Conservation (phyloP, 2,329 filamentous ascomycete species). For the Westerdykella sp. region DNA sequence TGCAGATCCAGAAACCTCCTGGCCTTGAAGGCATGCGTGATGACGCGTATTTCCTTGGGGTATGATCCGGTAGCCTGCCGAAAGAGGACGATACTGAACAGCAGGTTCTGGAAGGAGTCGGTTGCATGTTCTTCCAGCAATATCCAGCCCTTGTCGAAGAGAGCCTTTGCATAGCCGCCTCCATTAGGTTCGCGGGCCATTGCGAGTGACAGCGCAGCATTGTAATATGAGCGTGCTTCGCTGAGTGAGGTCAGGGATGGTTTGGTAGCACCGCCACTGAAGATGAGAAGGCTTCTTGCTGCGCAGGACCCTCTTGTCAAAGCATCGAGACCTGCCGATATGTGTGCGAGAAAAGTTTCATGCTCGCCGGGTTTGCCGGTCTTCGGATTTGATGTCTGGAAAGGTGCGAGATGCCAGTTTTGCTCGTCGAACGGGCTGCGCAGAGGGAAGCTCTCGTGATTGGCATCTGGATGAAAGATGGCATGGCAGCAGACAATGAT, state of each 20-base stretch:
- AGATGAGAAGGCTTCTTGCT: constrained; percentile 51
- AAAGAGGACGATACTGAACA: constrained; percentile 64
- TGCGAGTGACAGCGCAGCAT: constrained; percentile 24
- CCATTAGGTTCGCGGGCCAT: constrained; percentile 17
- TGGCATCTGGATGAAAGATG: constrained; percentile 52
- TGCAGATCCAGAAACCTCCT: constrained; percentile 38
- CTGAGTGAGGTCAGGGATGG: constrained; percentile 21
- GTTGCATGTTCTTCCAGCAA: constrained; percentile 65
- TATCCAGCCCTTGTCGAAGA: constrained; percentile 42
- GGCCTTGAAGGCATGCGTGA: constrained; percentile 46
- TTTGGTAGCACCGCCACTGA: constrained; percentile 59
- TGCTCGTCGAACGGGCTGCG: constrained; percentile 30
- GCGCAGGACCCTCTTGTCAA: constrained; percentile 43
- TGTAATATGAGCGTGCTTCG: constrained; percentile 35
- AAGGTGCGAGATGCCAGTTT: constrained; percentile 64
- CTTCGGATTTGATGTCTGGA: constrained; percentile 50
- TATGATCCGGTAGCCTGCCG: constrained; percentile 35
- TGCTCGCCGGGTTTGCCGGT: constrained; percentile 58
- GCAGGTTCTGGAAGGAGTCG: constrained; percentile 79
- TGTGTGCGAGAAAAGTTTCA: constrained; percentile 70
- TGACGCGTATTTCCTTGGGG: constrained; percentile 38
- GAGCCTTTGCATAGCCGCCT: constrained; percentile 17
- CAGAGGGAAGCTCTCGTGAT: constrained; percentile 20
- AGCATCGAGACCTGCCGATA: constrained; percentile 55
- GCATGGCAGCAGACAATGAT: constrained; percentile 81